phyloP scores from a whole-genome alignment of 495 filamentous ascomycete genomes.

The Copromyces sp. region DNA sequence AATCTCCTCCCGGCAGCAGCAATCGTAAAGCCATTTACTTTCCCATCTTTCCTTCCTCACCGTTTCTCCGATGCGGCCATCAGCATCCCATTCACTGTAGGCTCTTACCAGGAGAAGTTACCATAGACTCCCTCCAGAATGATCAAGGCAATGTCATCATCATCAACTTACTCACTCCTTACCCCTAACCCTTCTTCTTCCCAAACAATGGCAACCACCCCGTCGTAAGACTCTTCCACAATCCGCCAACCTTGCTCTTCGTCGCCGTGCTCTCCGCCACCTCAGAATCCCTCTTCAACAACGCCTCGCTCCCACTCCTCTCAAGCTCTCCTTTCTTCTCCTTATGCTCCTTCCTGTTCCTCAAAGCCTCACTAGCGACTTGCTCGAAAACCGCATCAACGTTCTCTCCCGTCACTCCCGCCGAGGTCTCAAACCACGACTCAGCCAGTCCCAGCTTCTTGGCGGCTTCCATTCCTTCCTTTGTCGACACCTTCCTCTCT shows the following conservation, averaged over 20 bases:
- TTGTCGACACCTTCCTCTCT: neutral
- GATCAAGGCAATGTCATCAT: neutral
- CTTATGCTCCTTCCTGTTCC: conserved; percentile 11
- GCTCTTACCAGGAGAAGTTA: neutral
- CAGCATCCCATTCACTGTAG: neutral
- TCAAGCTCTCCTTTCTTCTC: conserved; percentile 16
- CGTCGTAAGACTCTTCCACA: neutral
- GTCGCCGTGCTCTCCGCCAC: neutral
- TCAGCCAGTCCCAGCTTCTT: neutral
- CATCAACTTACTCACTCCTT: neutral
- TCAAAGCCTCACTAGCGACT: conserved; percentile 23
- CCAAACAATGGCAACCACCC: neutral
- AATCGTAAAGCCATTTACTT: neutral
- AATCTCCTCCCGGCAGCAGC: neutral
- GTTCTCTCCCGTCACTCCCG: conserved; percentile 26
- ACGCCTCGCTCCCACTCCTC: conserved; percentile 2
- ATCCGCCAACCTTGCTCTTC: neutral
- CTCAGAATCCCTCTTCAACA: conserved; percentile 1
- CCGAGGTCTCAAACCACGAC: conserved; percentile 24
- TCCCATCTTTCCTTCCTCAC: neutral
- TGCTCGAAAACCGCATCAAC: conserved; percentile 22
- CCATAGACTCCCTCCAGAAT: neutral
- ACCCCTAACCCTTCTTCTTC: neutral
- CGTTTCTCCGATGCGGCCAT: neutral
- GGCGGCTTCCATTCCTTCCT: neutral